Percentiles rank a stretch among this genome's conserved stretches.
Conservation (phyloP, 73 alveolate species). For the Tetrahymena malaccensis region DNA sequence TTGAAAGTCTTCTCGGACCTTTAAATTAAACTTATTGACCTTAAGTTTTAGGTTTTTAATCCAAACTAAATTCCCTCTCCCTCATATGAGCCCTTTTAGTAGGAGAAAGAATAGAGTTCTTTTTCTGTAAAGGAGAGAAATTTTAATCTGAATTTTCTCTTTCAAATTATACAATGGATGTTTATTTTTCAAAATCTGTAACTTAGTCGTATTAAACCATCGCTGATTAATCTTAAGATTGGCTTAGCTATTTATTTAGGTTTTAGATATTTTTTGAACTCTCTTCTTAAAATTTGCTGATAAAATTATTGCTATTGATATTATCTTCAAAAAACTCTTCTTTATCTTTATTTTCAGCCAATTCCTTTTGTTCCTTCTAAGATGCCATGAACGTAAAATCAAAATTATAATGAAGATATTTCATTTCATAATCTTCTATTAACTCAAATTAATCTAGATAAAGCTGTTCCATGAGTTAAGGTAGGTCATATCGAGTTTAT, state of each 20-base stretch:
- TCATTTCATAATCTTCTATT: neutral
- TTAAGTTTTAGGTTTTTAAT: neutral
- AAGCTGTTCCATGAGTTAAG: neutral
- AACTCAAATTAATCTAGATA: neutral
- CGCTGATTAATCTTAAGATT: neutral
- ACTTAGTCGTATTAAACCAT: neutral
- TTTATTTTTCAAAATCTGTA: neutral
- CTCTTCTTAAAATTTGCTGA: neutral
- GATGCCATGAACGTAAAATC: neutral
- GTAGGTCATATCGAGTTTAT: neutral
- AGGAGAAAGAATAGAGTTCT: neutral
- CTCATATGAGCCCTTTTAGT: neutral
- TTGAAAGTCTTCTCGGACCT: neutral
- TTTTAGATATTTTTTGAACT: neutral
- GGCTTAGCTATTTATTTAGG: neutral
- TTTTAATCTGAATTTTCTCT: neutral
- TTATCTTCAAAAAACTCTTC: neutral
- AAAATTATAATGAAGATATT: neutral
- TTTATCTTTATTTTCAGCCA: neutral
- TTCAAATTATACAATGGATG: neutral
- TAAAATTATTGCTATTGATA: neutral
- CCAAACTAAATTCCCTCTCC: neutral
- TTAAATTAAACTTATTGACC: neutral
- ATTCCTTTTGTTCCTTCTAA: neutral
- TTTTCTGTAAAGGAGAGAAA: neutral